Evolutionary conservation across 2,329 filamentous ascomycete species (phyloP), one percentile per base, ranked within the genome.

Genomic region (Sporothrix luriei): DNA sequence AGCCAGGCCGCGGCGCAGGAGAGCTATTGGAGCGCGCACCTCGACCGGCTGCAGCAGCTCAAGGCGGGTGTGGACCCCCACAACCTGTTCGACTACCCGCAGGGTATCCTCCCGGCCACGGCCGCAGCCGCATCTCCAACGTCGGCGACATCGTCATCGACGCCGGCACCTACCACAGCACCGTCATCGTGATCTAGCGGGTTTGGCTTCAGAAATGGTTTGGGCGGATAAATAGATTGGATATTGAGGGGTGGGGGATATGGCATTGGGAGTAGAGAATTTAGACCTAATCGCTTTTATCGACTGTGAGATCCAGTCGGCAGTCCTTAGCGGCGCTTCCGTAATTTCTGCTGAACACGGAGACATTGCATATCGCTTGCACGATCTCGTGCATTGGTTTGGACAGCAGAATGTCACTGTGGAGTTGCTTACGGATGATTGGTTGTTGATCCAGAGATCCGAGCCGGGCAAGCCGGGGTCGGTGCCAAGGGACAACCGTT

Each of bases 31-130:
- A 80, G 78, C 0, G 19, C 46, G 1, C 78, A 79, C n/a, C 66
- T 82, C 67, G 62, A 71, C 0, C 77, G 74, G 33, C 67, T 82
- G 68, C 76, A 74, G 69, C 68, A 68, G 19, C 74, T 82, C 65
- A 82, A 82, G 76, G 74, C 75, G 11, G 67, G 43, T 4, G 72
- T 79, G n/a, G 79, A 82, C 46, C 79, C 80, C 1, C 72, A 73
- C 0, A 75, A 82, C 51, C 68, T 82, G 14, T 81, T 82, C 49
- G 78, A 80, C 73, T 79, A 80, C 46, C 80, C 80, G 3, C 81
- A 82, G 72, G 79, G 77, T 5, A 71, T 79, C 48, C 38, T 76
- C 65, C 76, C 76, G 21, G 73, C 73, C 7, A 59, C 38, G 11
- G 11, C 24, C 21, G 52, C 38, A 21, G 52, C 6, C 21, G 52